Evolutionary conservation across 768 basidiomycete genomes (phyloP), one percentile per base, ranked within the genome.

Genomic region (Boletus subparvulus): DNA sequence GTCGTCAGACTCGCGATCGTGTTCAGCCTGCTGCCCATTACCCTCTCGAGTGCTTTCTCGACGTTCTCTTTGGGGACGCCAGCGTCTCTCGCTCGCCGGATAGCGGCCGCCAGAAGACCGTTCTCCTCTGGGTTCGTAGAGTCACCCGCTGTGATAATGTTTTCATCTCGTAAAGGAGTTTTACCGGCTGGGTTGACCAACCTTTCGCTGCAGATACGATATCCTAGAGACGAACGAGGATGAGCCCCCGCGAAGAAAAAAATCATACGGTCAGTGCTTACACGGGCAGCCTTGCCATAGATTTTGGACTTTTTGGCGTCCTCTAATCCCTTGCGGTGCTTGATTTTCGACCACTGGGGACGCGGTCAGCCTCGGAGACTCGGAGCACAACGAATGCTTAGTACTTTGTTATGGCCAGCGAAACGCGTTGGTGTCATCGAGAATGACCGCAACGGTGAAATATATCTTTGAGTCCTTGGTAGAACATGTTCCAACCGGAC

Each of bases 281-380:
- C 87, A 55, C 78, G 76, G 55, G 75, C 77, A 16, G 81, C 79
- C 66, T 75, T 84, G 35, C 81, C 75, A 47, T 83, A 86, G n/a
- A 84, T 45, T 42, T 75, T 73, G 50, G 85, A 81, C 66, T 81
- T 86, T 62, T 82, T 80, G 9, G 77, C 74, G 65, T 89, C 87
- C 60, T 78, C 82, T n/a, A 76, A 72, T 17, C 84, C 87, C 64
- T 89, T 89, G 65, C 77, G 81, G 53, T 85, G 80, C 65, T 87
- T 87, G 65, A 88, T 88, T 78, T 88, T 88, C 0, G 87, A 87
- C 87, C 86, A 88, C 87, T 88, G 56, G 33, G 9, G 4, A 45
- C 13, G 13, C 3, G 33, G 55, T 69, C 55, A 56, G 51, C 24
- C 16, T 47, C 32, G 52, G 28, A 32, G 37, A 46, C 35, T 42